phyloP scores from a whole-genome alignment of 2,329 filamentous ascomycete species.

The Thelonectria rubi region DNA sequence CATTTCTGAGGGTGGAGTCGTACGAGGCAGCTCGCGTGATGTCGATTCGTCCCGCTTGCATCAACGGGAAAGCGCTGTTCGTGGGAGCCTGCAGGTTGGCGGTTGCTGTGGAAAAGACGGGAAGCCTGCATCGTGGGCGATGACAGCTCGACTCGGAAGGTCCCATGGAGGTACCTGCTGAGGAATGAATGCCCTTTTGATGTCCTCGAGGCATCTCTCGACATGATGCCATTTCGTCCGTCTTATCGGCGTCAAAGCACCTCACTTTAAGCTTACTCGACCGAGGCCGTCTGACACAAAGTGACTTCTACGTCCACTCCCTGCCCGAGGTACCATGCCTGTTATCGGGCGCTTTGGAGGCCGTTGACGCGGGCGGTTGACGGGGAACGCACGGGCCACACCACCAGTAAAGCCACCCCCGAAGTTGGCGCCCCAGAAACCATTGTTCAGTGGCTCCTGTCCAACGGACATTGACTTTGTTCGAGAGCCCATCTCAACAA shows the following conservation, averaged over 20 bases:
- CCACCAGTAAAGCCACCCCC: neutral
- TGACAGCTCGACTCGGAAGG: too few relatives aligned
- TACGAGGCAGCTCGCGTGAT: slow-evolving; percentile 33
- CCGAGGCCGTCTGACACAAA: slow-evolving; percentile 15
- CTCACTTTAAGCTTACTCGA: slow-evolving; percentile 27
- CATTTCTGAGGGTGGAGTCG: slow-evolving; percentile 16
- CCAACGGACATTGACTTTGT: neutral
- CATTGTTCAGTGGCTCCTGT: neutral
- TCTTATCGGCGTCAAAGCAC: neutral
- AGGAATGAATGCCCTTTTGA: neutral
- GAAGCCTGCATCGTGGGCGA: neutral
- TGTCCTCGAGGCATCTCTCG: neutral
- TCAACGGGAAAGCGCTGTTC: neutral
- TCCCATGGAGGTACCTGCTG: too few relatives aligned
- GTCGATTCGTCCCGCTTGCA: slow-evolving; percentile 12
- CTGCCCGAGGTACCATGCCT: too few relatives aligned
- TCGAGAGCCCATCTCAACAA: neutral
- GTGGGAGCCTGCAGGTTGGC: slow-evolving; percentile 30
- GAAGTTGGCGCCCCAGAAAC: neutral
- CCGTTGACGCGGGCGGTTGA: slow-evolving; percentile 24
- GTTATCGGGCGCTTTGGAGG: slow-evolving; percentile 13
- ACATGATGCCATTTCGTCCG: neutral
- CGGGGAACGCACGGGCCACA: neutral
- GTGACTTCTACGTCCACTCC: neutral
- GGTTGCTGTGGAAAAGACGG: slow-evolving; percentile 16